A percentile compares a stretch with the other conserved stretches of the same genome.
phyloP scores from a whole-genome alignment of 1,139 yeast species.

The Hyphopichia wangnamkhiaoensis region DNA sequence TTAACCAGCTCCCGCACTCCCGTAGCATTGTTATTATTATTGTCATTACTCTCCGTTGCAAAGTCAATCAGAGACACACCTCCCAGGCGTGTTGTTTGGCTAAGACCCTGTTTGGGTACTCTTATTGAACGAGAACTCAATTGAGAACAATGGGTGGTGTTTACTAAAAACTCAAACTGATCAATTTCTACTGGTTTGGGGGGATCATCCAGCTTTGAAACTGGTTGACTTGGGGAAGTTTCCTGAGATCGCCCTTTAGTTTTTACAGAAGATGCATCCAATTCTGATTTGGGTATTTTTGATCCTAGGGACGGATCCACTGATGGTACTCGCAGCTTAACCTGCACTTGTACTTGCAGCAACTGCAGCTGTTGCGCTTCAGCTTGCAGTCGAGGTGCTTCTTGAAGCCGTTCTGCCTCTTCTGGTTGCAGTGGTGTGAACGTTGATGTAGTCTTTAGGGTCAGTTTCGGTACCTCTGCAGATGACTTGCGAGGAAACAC shows the following conservation, averaged over 20 bases:
- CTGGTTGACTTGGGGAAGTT: not conserved
- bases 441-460: too few species aligned
- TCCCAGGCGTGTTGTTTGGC: not conserved
- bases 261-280: not conserved
- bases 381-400: too few species aligned
- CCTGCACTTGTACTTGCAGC: too few species aligned
- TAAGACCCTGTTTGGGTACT: slow-evolving; percentile 1
- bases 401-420: too few species aligned
- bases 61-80: not conserved
- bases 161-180: not conserved
- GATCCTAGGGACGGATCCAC: not conserved
- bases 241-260: too few species aligned
- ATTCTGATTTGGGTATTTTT: not conserved
- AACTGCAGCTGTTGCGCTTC: too few species aligned
- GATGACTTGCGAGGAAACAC: too few species aligned
- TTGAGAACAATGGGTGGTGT: not conserved
- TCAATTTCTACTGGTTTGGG: not conserved
- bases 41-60: not conserved
- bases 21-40: not conserved
- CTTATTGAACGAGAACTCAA: not conserved
- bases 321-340: too few species aligned
- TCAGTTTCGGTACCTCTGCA: too few species aligned
- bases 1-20: not conserved
- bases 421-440: too few species aligned
- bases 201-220: not conserved